Evolutionary conservation across 2,329 filamentous ascomycete genomes (phyloP), one percentile per base, ranked within the genome.

Genomic region (Monosporascus sp.): DNA sequence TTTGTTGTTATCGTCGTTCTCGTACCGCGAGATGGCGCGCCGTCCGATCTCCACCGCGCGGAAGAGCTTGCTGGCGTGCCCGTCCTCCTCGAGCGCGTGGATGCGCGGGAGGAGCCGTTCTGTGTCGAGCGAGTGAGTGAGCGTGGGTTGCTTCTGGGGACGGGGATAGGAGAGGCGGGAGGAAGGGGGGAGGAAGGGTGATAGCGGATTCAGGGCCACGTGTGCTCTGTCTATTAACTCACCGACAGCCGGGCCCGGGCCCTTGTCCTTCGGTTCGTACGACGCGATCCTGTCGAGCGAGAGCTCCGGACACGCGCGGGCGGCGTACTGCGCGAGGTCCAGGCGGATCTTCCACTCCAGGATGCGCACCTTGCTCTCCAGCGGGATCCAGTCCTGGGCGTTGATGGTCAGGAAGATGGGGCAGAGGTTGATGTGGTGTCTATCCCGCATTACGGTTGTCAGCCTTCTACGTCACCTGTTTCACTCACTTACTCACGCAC

Each of bases 301-400:
- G 1, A 92, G 77, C 0, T 78, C 69, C 1, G 90, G 86, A 1
- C 77, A 79, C 3, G 79, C 80, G 9, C 87, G 78, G 1, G 86
- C 88, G 0, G 86, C 81, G 67, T 95, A 96, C 70, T 90, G 77
- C 6, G 85, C 65, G 6, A 96, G 73, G 65, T 94, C 89, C 60
- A 85, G 71, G 43, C 90, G 82, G 49, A 86, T 88, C 70, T 95
- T 96, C 82, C 85, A 92, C 69, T 94, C 88, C 7, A 96, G 75
- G 0, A 96, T 72, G 6, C 89, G 83, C 14, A 77, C 74, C 65
- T 92, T 93, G 48, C 75, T 74, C 7, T 76, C 74, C 0, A 71
- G 65, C 0, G 82, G 75, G 44, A 91, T 75, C 80, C 81, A 94
- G 38, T 75, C 59, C 58, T 78, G 78, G 11, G 72, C 72, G 63